A percentile compares a stretch with the other conserved stretches of the same genome.
Conservation (phyloP, 768 basidiomycete genomes). For the Leccinum disarticulatum region DNA sequence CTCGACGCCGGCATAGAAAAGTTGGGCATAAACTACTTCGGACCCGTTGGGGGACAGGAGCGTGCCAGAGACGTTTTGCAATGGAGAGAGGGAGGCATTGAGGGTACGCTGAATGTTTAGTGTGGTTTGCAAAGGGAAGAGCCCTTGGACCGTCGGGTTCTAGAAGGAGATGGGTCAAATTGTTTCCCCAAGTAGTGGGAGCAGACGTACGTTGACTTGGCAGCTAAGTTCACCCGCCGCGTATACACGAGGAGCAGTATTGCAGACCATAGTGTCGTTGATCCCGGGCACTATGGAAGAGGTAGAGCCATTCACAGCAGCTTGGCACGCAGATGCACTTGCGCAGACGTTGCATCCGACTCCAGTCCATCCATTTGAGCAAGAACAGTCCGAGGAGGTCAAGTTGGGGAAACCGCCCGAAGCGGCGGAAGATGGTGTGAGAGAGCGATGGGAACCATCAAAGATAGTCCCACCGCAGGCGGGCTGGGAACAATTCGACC, state of each 20-base stretch:
- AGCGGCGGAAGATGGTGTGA: conserved; percentile 40
- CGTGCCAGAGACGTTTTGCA: conserved; percentile 34
- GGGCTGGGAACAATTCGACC: conserved; percentile 62
- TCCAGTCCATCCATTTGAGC: conserved; percentile 75
- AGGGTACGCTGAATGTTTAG: conserved; percentile 81
- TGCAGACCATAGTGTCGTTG: conserved; percentile 76
- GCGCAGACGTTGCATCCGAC: conserved; percentile 80
- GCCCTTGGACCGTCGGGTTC: conserved; percentile 81
- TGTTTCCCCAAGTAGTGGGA: neutral
- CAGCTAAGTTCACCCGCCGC: conserved; percentile 86
- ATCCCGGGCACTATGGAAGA: conserved; percentile 25
- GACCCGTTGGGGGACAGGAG: conserved; percentile 48
- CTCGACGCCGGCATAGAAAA: conserved; percentile 79
- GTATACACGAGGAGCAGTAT: conserved; percentile 64
- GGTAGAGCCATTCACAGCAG: conserved; percentile 39
- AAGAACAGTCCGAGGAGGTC: conserved; percentile 65
- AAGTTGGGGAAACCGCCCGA: conserved; percentile 59
- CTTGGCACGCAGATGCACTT: conserved; percentile 60
- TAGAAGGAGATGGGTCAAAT: conserved; percentile 29
- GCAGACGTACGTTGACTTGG: conserved; percentile 65
- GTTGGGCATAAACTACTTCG: conserved; percentile 60
- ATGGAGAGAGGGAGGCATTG: conserved; percentile 65
- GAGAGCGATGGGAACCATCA: conserved; percentile 59
- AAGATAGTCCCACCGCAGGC: conserved; percentile 83
- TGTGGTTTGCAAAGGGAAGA: conserved; percentile 70